Base-by-base conservation (phyloP, 208 protist genomes). In the Vickermania spadyakhi region DNA sequence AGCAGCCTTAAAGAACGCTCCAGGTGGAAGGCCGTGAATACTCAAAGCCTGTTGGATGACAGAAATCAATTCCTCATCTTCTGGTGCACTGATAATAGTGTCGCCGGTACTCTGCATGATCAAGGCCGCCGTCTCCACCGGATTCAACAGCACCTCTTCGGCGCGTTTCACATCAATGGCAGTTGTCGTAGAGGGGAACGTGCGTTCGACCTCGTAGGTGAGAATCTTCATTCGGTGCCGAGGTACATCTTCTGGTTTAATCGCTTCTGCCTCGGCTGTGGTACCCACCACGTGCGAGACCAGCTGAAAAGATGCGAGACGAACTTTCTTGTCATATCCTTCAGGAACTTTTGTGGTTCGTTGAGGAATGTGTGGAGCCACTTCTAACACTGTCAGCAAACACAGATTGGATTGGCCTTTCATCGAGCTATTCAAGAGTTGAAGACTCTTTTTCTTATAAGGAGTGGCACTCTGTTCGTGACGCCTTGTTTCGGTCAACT, bases 1-100 rank as follows among this genome's bases (percentile, higher is more conserved):
- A 2, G 84, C 85, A 52, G 84, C 81, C 72, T 93, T 95, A 67
- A 90, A 77, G 66, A 92, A 95, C 28, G 58, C 68, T 18, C 89
- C 89, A 28, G 89, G 81, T 23, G 73, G 82, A 41, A 87, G 66
- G 0, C 75, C 84, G 49, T 73, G 72, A 27, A 75, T 72, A n/a
- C 78, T 86, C n/a, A 95, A 68, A 3, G 81, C 78, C 30, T 75
- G 54, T 7, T 68, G 66, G 68, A 95, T 51, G 2, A 73, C 62
- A 0, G 49, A 57, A 31, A 95, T 82, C 42, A 91, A 76, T 18
- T 50, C 30, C 3, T 81, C 72, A 60, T 88, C 78, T 42, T 78
- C 78, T 1, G 68, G 52, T 0, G 77, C 73, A 31, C 74, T 56
- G 51, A 72, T 70, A 28, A 94, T 77, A 7, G 57, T 51, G 42